Base-by-base conservation (phyloP, 2,329 filamentous ascomycete genomes). In the Epichloe gansuensis region DNA sequence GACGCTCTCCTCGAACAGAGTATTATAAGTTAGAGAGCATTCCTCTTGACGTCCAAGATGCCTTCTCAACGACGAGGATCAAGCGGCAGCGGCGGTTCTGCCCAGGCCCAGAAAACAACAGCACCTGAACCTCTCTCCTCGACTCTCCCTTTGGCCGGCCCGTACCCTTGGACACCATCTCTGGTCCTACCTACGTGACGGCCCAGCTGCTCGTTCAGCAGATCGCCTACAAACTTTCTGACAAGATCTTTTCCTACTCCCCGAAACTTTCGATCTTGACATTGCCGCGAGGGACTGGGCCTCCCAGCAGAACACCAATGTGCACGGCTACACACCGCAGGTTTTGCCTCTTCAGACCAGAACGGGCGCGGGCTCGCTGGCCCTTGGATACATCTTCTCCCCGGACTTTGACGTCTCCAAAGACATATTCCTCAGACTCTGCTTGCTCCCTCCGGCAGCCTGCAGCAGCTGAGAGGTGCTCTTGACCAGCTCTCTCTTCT, bases 191-290 rank as follows among this genome's bases (percentile, higher is more conserved):
- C 52, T 98, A 98, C 71, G 80, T 91, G 56, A 97, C 91, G 42
- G 88, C 90, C 34, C 93, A 98, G 72, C 83, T 89, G 23, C 81
- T 98, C 52, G 86, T 97, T 58, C 93, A 98, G 74, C 93, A 98
- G 72, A 86, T 97, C 58, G 89, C 91, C 56, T 98, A 95, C 73
- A 81, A 88, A 58, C 78, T 98, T 56, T 97, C 91, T 53, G 91
- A 97, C 76, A 95, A 95, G 77, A 83, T 97, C 72, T 98, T 95
- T 74, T 87, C 91, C 53, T 97, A 95, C 75, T 97, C 3, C 89
- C 91, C 31, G 88, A 95, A 64, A 87, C 88, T 13, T 97, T 96
- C 64, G 88, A 94, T 66, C 79, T 98, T 58, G 91, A 97, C 67
- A 70, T 84, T 56, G 89, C 91, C 46, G 83, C 88, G 51, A 86